phyloP scores from a whole-genome alignment of 805 yeast species.

The Spathaspora boniae region DNA sequence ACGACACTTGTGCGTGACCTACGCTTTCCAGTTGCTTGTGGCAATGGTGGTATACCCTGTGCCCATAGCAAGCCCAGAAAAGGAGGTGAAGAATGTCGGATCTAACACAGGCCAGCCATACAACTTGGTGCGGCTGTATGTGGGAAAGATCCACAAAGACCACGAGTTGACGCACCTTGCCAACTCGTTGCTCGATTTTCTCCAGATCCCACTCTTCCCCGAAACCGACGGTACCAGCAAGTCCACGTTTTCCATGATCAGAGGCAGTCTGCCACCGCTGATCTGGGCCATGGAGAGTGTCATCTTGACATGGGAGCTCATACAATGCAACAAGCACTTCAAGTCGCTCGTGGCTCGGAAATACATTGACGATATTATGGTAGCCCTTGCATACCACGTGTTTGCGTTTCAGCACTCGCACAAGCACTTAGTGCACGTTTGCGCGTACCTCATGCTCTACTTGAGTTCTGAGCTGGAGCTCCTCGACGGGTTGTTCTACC shows the following conservation, averaged over 20 bases:
- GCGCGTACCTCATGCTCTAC: slow-evolving; percentile 51
- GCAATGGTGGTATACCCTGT: slow-evolving; percentile 61
- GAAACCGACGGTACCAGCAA: slow-evolving; percentile 12
- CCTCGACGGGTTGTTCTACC: slow-evolving; percentile 39
- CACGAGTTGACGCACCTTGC: slow-evolving; percentile 51
- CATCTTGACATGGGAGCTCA: slow-evolving; percentile 69
- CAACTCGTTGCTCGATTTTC: slow-evolving; percentile 44
- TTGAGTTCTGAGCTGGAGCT: slow-evolving; percentile 41
- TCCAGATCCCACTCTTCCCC: slow-evolving; percentile 42
- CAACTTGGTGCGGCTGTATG: slow-evolving; percentile 48
- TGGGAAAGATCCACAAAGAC: slow-evolving; percentile 53
- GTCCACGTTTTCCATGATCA: slow-evolving; percentile 7
- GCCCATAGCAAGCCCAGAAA: slow-evolving; percentile 41
- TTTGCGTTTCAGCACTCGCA: slow-evolving; percentile 42
- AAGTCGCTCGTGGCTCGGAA: slow-evolving; percentile 35
- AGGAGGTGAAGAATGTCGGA: slow-evolving; percentile 32
- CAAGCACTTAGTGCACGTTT: slow-evolving; percentile 44
- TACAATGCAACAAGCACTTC: slow-evolving; percentile 66
- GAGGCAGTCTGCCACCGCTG: slow-evolving; percentile 22
- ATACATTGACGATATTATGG: slow-evolving; percentile 50
- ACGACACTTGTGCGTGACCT: slow-evolving; percentile 47
- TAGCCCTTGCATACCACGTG: slow-evolving; percentile 56
- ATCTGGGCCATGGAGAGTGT: slow-evolving; percentile 55
- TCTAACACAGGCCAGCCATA: slow-evolving; percentile 30
- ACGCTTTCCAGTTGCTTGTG: slow-evolving; percentile 60